phyloP scores from a whole-genome alignment of 768 basidiomycete species.

The Butyriboletus loyo region DNA sequence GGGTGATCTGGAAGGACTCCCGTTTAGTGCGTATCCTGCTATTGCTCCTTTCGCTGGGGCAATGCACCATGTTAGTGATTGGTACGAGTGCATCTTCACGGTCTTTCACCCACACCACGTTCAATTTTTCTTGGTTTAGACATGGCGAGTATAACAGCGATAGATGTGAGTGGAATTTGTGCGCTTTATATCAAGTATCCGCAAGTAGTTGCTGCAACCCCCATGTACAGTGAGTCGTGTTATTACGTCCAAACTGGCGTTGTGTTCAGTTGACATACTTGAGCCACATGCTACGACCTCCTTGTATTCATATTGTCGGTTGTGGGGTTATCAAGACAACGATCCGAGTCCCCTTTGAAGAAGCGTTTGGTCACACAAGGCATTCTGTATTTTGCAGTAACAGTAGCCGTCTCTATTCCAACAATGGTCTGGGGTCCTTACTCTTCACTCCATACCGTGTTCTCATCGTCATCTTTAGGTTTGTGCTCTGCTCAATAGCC shows the following conservation, averaged over 20 bases:
- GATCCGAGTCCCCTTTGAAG: conserved; percentile 10
- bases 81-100: conserved; percentile 2
- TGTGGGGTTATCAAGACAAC: conserved; percentile 11
- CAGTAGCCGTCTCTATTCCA: conserved; percentile 13
- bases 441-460: background rate
- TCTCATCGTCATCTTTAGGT: conserved; percentile 8
- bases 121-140: conserved; percentile 1
- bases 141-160: background rate
- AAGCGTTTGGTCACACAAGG: conserved; percentile 19
- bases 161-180: background rate
- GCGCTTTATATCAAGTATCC: background rate
- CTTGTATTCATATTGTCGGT: conserved; percentile 17
- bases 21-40: conserved; percentile 11
- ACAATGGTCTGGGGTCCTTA: background rate
- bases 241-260: background rate
- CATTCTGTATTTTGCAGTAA: conserved; percentile 12
- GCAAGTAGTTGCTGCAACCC: background rate
- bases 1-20: conserved; percentile 24
- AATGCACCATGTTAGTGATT: conserved; percentile 13
- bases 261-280: background rate
- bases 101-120: background rate
- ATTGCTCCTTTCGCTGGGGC: conserved; percentile 12
- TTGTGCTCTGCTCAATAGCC: background rate
- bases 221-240: conserved; percentile 15
- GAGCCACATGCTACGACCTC: conserved; percentile 20